Conservation (phyloP, 257 asterid genomes). For the Scutellaria galericulata region DNA sequence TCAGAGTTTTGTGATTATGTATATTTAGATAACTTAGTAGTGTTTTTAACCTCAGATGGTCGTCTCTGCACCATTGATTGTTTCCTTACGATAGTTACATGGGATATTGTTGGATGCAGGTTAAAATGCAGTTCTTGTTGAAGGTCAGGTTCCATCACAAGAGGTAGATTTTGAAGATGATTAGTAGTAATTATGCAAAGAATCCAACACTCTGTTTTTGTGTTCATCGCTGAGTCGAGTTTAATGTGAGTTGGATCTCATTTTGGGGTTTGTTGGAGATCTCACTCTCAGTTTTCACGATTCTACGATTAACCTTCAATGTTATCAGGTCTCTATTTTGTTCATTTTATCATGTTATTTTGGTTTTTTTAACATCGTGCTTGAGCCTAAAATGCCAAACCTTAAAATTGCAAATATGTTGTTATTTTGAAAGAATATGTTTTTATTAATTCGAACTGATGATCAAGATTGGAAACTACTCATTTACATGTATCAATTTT, state of each 20-base stretch:
- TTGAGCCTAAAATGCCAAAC: too few relatives aligned
- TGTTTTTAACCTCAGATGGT: neutral
- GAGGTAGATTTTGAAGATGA: conserved; percentile 38
- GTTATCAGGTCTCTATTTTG: too few relatives aligned
- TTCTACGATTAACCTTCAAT: neutral
- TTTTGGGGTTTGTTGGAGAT: conserved; percentile 62
- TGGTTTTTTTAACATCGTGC: too few relatives aligned
- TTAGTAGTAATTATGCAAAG: conserved; percentile 4
- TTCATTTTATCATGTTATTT: too few relatives aligned
- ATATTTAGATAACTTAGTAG: neutral
- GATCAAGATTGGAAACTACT: too few relatives aligned
- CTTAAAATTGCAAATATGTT: too few relatives aligned
- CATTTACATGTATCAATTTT: too few relatives aligned
- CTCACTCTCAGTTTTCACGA: conserved; percentile 26
- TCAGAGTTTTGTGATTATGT: too few relatives aligned
- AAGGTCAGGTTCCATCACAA: conserved; percentile 95
- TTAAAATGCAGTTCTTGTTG: conserved; percentile 88
- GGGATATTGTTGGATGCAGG: conserved; percentile 49
- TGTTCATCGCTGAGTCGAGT: neutral
- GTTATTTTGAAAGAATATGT: too few relatives aligned
- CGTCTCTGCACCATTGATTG: neutral
- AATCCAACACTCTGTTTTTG: conserved; percentile 17
- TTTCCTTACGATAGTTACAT: too few relatives aligned
- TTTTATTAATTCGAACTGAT: too few relatives aligned
- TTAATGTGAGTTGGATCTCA: conserved; percentile 45